Evolutionary conservation across 2,329 filamentous ascomycete species (phyloP), one percentile per base, ranked within the genome.

Genomic region (Nectriaceae sp.): DNA sequence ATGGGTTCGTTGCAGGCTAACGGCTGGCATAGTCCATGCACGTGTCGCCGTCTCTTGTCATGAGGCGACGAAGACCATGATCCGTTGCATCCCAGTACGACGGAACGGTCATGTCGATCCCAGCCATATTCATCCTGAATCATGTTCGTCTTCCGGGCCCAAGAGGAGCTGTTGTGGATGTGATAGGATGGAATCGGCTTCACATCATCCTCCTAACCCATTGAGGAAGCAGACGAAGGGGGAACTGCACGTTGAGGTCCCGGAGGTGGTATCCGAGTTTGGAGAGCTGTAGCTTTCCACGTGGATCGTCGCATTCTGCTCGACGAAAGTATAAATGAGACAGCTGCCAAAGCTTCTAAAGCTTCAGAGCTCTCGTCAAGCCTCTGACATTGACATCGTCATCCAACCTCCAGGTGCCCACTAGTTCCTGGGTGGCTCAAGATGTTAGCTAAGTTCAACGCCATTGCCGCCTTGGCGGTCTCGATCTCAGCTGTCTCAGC

Each of bases 401-500:
- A 35, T 44, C 47, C 48, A 55, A 57, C 39, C 35, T 16, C 16
- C 33, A 37, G 18, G 11, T 18, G 6, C 33, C 19, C 13, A 42
- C 19, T 38, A 44, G 16, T 18, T 42, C 29, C 24, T 44, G 53
- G 37, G 44, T 45, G 51, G 49, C 16, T 39, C 47, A 51, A 22
- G 44, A 72, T 69, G 63, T 63, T 72, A 58, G 65, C 64, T 57
- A 74, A 68, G 62, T 53, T 73, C 56, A 67, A 63, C 56, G 53
- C 62, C 50, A 62, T 65, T 56, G 61, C 64, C 54, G 60, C 65
- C 52, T 53, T 71, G 38, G 66, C 59, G 52, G 66, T 63, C 31
- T 69, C 65, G 54, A 57, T 69, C 46, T 61, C 73, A 38, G 63
- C 65, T 44, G 77, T 73, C 55, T 72, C 74, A 33, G 80, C 75